Percentiles rank a stretch among this genome's conserved stretches.
These are phyloP conservation scores for Neopestalotiopsis rosae DNA, from an alignment of 2,329 filamentous ascomycete species.

Conservation along the genomic window DNA sequence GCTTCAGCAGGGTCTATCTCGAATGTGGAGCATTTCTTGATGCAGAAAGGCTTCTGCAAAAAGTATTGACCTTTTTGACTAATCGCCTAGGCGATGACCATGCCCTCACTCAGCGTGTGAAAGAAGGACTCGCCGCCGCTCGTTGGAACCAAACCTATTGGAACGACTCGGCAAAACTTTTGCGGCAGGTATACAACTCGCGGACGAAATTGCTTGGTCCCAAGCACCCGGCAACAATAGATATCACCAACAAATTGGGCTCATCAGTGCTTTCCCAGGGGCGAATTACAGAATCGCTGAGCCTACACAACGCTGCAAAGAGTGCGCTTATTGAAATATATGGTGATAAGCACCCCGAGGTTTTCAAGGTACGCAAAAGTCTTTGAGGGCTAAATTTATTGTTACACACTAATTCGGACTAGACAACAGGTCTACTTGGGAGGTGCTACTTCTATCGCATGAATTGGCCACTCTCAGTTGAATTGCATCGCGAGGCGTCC, in stretches of 20 bases:
- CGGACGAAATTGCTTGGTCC: neutral
- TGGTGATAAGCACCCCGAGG: no score
- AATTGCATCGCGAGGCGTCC: no score
- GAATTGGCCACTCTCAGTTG: no score
- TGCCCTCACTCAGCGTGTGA: constrained; percentile 15
- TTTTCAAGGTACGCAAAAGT: no score
- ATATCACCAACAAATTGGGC: constrained; percentile 14
- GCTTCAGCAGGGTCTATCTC: constrained; percentile 22
- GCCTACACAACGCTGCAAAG: constrained; percentile 10
- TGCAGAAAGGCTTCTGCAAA: constrained; percentile 17
- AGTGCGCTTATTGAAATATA: neutral
- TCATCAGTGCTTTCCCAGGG: constrained; percentile 11
- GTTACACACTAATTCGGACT: no score
- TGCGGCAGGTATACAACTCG: constrained; percentile 8
- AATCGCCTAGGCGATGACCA: constrained; percentile 20
- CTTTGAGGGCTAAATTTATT: no score
- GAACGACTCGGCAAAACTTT: constrained; percentile 10
- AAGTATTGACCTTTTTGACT: constrained; percentile 17
- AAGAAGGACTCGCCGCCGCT: constrained; percentile 7
- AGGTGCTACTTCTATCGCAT: no score
- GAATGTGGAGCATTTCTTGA: constrained; percentile 21
- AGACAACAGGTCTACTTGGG: no score
- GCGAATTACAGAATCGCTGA: constrained; percentile 15
- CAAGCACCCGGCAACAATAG: constrained; percentile 6
- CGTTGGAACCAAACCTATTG: constrained; percentile 1